These are phyloP conservation scores for Corchorus capsularis DNA, from an alignment of 345 rosid genomes.

Conservation along the genomic window DNA sequence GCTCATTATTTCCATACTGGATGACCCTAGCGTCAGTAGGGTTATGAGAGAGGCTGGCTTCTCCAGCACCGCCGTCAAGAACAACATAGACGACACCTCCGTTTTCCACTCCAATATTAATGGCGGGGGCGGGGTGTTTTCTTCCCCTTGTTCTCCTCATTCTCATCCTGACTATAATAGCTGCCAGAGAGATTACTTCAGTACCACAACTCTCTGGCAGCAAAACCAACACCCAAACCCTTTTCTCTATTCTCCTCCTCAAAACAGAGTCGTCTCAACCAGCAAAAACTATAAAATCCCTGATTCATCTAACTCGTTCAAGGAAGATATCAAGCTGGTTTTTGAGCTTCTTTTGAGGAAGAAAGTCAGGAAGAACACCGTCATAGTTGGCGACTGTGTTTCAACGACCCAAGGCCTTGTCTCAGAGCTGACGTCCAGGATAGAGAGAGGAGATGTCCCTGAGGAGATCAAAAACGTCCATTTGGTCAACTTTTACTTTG, in stretches of 20 bases:
- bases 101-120: slow-evolving; percentile 60
- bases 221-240: slow-evolving; percentile 37
- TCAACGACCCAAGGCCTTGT: slow-evolving; percentile 59
- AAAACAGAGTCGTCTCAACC: slow-evolving; percentile 37
- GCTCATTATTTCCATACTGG: slow-evolving; percentile 68
- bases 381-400: slow-evolving; percentile 72
- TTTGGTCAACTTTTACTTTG: slow-evolving; percentile 68
- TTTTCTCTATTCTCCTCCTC: slow-evolving; percentile 53
- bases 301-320: slow-evolving; percentile 41
- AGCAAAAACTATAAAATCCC: slow-evolving; percentile 28
- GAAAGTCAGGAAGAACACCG: slow-evolving; percentile 58
- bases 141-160: slow-evolving; percentile 79
- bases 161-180: slow-evolving; percentile 45
- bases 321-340: slow-evolving; percentile 69
- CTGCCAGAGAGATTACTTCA: slow-evolving; percentile 37
- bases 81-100: slow-evolving; percentile 68
- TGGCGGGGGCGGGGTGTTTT: slow-evolving; percentile 69
- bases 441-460: slow-evolving; percentile 81
- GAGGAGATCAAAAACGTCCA: slow-evolving; percentile 55
- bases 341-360: slow-evolving; percentile 65
- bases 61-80: slow-evolving; percentile 76
- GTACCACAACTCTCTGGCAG: slow-evolving; percentile 57
- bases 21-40: slow-evolving; percentile 84
- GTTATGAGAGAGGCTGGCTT: slow-evolving; percentile 96
- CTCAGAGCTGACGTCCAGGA: slow-evolving; percentile 53